Evolutionary conservation across 257 asterid genomes (phyloP).

Genomic region (Solanum chmielewskii): DNA sequence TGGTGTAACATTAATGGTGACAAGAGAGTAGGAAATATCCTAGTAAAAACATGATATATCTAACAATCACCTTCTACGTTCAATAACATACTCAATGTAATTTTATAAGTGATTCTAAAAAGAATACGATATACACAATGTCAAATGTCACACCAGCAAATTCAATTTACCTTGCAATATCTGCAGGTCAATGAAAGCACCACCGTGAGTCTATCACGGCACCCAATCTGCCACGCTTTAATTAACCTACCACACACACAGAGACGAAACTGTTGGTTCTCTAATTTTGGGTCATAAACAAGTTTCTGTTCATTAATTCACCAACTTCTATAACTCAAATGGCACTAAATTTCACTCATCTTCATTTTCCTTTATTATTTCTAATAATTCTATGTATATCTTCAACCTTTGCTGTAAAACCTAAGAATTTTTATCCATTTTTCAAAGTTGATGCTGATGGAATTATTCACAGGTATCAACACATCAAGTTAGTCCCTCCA

Average conservation of each 20-base stretch:
- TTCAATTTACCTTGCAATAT: not conserved
- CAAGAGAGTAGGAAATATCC: no score
- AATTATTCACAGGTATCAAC: constrained; percentile 19
- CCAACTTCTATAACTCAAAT: not conserved
- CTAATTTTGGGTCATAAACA: not conserved
- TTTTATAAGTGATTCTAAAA: accelerated
- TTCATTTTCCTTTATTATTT: not conserved
- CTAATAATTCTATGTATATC: not conserved
- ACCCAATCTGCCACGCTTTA: not conserved
- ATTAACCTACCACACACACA: no score
- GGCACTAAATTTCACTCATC: not conserved
- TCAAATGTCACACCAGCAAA: not conserved
- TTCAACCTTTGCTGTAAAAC: not conserved
- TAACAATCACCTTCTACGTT: accelerated
- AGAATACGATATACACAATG: no score
- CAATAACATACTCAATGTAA: no score
- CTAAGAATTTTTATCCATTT: not conserved
- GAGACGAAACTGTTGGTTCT: not conserved
- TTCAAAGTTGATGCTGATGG: constrained; percentile 20
- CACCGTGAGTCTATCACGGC: not conserved
- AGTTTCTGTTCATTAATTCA: not conserved
- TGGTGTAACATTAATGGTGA: no score
- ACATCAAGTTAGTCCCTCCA: constrained; percentile 27
- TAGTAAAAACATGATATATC: no score
- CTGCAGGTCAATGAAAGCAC: not conserved